A percentile compares a stretch with the other conserved stretches of the same genome.
Conservation (phyloP, 805 yeast species). For the Zygosaccharomyces pseudorouxii region DNA sequence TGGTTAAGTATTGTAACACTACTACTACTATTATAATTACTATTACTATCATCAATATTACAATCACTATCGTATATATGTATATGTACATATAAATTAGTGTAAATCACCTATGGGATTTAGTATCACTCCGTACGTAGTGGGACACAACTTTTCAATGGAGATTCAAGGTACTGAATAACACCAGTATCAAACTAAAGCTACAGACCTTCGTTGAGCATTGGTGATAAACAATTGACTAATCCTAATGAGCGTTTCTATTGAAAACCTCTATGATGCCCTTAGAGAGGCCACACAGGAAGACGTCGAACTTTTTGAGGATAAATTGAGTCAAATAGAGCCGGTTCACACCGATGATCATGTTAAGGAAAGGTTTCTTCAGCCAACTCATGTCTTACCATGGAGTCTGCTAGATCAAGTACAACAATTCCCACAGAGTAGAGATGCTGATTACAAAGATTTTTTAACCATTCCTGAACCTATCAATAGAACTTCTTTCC, state of each 20-base stretch:
- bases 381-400: conserved; percentile 58
- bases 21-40: not conserved
- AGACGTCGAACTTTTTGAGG: conserved; percentile 40
- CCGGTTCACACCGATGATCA: conserved; percentile 14
- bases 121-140: not conserved
- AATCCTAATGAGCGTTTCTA: conserved; percentile 6
- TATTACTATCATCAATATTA: not conserved
- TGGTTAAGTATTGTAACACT: conserved; percentile 1
- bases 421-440: conserved; percentile 49
- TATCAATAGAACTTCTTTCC: conserved; percentile 56
- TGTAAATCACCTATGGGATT: not conserved
- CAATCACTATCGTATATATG: not conserved
- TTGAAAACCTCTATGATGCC: conserved; percentile 23
- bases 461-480: conserved; percentile 57
- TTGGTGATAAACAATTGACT: not conserved
- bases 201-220: no score
- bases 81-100: not conserved
- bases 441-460: conserved; percentile 36
- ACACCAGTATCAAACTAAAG: no score
- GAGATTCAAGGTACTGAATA: no score
- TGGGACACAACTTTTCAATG: not conserved
- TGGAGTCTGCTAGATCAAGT: conserved; percentile 69
- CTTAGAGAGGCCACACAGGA: conserved; percentile 21
- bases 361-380: conserved; percentile 44
- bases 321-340: conserved; percentile 39